phyloP scores from a whole-genome alignment of 2,329 filamentous ascomycete genomes.

The Ophiostoma pallidulum region DNA sequence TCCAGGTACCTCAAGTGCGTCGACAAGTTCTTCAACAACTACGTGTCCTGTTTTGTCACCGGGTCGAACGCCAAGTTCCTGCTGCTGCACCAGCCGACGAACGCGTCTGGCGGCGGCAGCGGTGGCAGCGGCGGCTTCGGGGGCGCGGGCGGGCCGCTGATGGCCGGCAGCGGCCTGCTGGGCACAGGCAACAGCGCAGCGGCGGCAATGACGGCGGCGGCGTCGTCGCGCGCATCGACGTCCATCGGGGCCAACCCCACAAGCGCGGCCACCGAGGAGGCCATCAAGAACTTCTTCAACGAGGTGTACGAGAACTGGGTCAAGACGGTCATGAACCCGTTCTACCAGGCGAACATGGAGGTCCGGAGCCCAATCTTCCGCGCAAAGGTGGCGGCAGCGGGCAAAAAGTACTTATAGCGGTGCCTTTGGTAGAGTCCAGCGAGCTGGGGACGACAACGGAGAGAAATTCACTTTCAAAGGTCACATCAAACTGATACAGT shows the following conservation, averaged over 20 bases:
- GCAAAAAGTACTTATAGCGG: slow-evolving; percentile 74
- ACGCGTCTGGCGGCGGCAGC: slow-evolving; percentile 16
- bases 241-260: slow-evolving; percentile 76
- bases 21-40: slow-evolving; percentile 93
- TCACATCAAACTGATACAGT: no score
- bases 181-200: slow-evolving; percentile 11
- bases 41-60: slow-evolving; percentile 91
- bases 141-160: background rate
- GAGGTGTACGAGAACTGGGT: slow-evolving; percentile 97
- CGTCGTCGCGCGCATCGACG: slow-evolving; percentile 49
- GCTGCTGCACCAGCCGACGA: slow-evolving; percentile 70
- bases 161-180: slow-evolving; percentile 2
- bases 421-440: no score
- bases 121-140: slow-evolving; percentile 13
- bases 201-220: slow-evolving; percentile 29
- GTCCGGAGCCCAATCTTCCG: slow-evolving; percentile 83
- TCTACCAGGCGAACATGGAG: slow-evolving; percentile 78
- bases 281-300: slow-evolving; percentile 85
- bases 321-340: slow-evolving; percentile 95
- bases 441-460: no score
- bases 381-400: slow-evolving; percentile 70
- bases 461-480: background rate
- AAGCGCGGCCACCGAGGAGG: slow-evolving; percentile 85
- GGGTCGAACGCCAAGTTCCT: slow-evolving; percentile 90
- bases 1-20: slow-evolving; percentile 94